phyloP scores from a whole-genome alignment of 306 rosid species.

The Styphnolobium japonicum region DNA sequence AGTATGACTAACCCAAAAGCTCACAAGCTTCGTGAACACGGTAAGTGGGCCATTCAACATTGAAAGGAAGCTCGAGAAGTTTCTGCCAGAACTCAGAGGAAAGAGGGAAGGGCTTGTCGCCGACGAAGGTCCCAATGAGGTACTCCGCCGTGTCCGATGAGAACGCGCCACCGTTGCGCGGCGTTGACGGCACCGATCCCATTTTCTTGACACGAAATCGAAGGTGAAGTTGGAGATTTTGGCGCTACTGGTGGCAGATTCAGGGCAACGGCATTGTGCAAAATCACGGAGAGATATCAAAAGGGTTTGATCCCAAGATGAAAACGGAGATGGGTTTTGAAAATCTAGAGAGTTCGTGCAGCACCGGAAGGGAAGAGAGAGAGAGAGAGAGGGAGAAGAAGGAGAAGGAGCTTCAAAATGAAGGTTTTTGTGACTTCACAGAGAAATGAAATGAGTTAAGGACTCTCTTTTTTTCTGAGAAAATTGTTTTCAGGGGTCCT shows the following conservation, averaged over 20 bases:
- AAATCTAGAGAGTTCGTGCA: not conserved
- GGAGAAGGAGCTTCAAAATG: slow-evolving; percentile 26
- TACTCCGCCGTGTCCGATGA: slow-evolving; percentile 66
- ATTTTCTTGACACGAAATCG: slow-evolving; percentile 35
- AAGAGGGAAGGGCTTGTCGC: slow-evolving; percentile 60
- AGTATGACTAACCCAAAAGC: slow-evolving; percentile 52
- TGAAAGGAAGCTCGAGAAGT: slow-evolving; percentile 66
- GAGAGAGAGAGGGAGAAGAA: not conserved
- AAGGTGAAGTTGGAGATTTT: slow-evolving; percentile 9
- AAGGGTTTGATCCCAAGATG: slow-evolving; percentile 28
- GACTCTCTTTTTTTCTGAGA: no score
- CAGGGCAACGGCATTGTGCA: slow-evolving; percentile 35
- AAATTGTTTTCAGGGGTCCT: no score
- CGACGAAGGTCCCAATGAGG: slow-evolving; percentile 64
- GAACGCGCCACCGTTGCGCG: slow-evolving; percentile 47
- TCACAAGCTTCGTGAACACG: slow-evolving; percentile 69
- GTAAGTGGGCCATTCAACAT: slow-evolving; percentile 55
- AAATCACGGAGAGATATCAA: not conserved
- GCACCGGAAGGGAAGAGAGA: not conserved
- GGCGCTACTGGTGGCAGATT: slow-evolving; percentile 14
- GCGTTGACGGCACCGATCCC: slow-evolving; percentile 76
- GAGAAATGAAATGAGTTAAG: not conserved
- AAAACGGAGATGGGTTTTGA: slow-evolving; percentile 23
- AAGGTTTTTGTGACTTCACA: slow-evolving; percentile 36
- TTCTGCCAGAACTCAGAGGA: slow-evolving; percentile 88